Evolutionary conservation across 73 alveolate genomes (phyloP).

Genomic region (Symbiodinium natans): DNA sequence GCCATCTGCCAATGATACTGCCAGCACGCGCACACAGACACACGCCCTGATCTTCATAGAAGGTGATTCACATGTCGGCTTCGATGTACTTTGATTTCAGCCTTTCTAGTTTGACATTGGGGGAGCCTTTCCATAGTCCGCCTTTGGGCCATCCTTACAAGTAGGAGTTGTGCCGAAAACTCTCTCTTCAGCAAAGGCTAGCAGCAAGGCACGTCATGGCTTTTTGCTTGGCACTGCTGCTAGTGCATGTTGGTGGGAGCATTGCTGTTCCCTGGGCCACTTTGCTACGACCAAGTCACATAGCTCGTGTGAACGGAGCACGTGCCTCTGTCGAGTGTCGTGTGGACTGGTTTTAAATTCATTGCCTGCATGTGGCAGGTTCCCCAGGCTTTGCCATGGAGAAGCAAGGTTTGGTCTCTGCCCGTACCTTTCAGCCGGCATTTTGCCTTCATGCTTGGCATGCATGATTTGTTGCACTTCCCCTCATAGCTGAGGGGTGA

Average conservation of each 20-base stretch:
- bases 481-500: background rate
- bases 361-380: background rate
- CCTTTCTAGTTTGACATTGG: no score
- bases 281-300: background rate
- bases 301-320: background rate
- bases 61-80: no score
- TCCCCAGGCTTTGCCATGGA: conserved; percentile 19
- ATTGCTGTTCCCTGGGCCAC: background rate
- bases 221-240: no score
- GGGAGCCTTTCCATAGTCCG: no score
- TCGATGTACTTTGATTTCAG: no score
- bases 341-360: background rate
- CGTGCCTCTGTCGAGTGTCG: background rate
- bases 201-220: no score
- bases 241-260: background rate
- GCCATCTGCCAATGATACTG: background rate
- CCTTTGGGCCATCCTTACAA: no score
- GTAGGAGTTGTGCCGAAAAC: no score
- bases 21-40: no score
- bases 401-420: background rate
- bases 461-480: background rate
- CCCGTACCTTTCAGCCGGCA: background rate
- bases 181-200: no score
- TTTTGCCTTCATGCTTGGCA: background rate
- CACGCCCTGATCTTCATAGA: background rate